Conservation (phyloP, 768 basidiomycete genomes). For the Boletus speciosus region DNA sequence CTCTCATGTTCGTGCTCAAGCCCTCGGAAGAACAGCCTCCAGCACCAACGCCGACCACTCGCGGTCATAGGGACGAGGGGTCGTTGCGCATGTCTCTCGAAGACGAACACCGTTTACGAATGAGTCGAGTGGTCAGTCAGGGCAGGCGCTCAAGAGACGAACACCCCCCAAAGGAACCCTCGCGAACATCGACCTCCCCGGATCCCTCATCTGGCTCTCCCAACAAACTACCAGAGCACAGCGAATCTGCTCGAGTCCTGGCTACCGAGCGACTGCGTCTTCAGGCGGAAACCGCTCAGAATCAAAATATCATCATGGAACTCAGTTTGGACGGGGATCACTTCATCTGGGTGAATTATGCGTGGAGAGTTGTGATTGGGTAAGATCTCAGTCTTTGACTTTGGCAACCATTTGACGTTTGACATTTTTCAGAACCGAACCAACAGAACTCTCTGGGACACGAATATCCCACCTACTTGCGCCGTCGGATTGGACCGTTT, state of each 20-base stretch:
- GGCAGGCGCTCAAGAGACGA: conserved; percentile 58
- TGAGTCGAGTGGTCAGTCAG: conserved; percentile 48
- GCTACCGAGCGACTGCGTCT: conserved; percentile 85
- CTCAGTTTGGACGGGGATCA: conserved; percentile 91
- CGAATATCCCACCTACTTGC: conserved; percentile 81
- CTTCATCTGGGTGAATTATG: conserved; percentile 94
- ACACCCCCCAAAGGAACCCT: conserved; percentile 45
- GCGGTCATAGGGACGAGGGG: conserved; percentile 31
- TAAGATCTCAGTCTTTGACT: conserved; percentile 36
- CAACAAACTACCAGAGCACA: conserved; percentile 53
- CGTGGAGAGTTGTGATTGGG: conserved; percentile 92
- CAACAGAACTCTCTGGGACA: conserved; percentile 70
- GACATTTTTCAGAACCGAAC: conserved; percentile 60
- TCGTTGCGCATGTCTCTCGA: conserved; percentile 36
- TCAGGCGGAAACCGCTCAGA: conserved; percentile 93
- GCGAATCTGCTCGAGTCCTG: conserved; percentile 77
- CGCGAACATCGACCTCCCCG: conserved; percentile 36
- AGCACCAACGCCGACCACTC: conserved; percentile 39
- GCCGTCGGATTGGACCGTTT: conserved; percentile 75
- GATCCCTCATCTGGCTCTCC: conserved; percentile 34
- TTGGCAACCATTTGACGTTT: conserved; percentile 10
- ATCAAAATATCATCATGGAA: conserved; percentile 94
- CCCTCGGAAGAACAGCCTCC: conserved; percentile 62
- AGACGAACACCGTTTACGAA: conserved; percentile 40
- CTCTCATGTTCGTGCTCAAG: conserved; percentile 90